Percentiles rank a stretch among this genome's conserved stretches.
These are phyloP conservation scores for Mycena filopes DNA, from an alignment of 768 basidiomycete species.

Conservation along the genomic window DNA sequence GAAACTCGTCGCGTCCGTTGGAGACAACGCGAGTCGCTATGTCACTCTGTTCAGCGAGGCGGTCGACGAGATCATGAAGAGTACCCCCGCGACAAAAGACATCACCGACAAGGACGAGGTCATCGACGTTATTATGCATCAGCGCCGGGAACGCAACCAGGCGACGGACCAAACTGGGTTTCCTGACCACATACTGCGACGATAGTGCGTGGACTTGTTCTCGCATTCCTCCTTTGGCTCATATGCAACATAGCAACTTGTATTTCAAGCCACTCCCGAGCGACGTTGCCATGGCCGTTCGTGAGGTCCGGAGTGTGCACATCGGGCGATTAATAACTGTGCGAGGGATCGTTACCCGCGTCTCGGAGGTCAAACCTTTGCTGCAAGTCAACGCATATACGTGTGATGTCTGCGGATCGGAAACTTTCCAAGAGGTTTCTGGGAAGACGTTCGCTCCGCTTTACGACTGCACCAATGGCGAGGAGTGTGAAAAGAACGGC, in stretches of 20 bases:
- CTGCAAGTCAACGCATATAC: slow-evolving; percentile 98
- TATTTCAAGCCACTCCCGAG: slow-evolving; percentile 91
- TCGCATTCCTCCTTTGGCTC: slow-evolving; percentile 25
- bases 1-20: slow-evolving; percentile 85
- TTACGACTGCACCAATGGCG: slow-evolving; percentile 86
- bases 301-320: slow-evolving; percentile 86
- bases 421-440: slow-evolving; percentile 97
- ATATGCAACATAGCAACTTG: slow-evolving; percentile 72
- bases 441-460: slow-evolving; percentile 93
- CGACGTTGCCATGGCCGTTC: slow-evolving; percentile 85
- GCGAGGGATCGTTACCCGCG: slow-evolving; percentile 97
- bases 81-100: slow-evolving; percentile 85
- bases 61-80: slow-evolving; percentile 82
- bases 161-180: slow-evolving; percentile 84
- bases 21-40: slow-evolving; percentile 90
- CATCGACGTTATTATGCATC: slow-evolving; percentile 95
- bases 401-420: slow-evolving; percentile 97
- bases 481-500: slow-evolving; percentile 86
- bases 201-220: slow-evolving; percentile 79
- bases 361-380: slow-evolving; percentile 98
- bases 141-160: slow-evolving; percentile 89
- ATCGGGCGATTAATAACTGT: slow-evolving; percentile 96
- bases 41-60: slow-evolving; percentile 89
- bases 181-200: slow-evolving; percentile 89
- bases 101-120: slow-evolving; percentile 94